Conservation (phyloP, 2,329 filamentous ascomycete species). For the Hypoxylon sp. region DNA sequence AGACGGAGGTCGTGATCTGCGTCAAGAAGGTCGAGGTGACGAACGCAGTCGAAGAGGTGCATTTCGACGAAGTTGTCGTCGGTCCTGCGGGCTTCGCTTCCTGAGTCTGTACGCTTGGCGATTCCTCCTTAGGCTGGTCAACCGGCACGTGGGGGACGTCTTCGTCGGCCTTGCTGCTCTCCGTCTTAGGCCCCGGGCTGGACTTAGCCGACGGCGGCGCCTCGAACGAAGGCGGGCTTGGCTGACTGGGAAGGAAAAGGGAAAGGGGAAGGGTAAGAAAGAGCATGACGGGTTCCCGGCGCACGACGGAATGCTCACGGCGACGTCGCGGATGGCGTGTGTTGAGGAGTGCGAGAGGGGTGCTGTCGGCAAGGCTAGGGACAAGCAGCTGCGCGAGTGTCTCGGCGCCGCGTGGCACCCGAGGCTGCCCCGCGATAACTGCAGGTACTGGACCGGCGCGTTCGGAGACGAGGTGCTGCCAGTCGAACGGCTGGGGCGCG, state of each 20-base stretch:
- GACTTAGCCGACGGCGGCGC: no score
- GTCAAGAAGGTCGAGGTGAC: not conserved
- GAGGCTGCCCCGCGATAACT: conserved; percentile 12
- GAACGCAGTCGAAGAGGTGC: conserved; percentile 1
- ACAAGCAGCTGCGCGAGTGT: conserved; percentile 29
- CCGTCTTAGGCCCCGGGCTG: conserved; percentile 1
- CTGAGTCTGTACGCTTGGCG: conserved; percentile 4
- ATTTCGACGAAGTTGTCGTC: not conserved
- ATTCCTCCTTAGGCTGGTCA: not conserved
- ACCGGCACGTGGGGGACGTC: not conserved
- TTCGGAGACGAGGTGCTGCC: conserved; percentile 36
- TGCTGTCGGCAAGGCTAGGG: conserved; percentile 25
- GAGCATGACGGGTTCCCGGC: not conserved
- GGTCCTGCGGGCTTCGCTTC: conserved; percentile 8
- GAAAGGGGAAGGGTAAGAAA: not conserved
- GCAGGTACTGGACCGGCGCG: conserved; percentile 24
- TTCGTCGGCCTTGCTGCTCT: not conserved
- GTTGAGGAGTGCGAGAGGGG: conserved; percentile 37
- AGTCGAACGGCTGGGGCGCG: conserved; percentile 25
- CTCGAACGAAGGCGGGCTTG: no score
- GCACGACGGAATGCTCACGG: not conserved
- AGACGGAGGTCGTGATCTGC: not conserved
- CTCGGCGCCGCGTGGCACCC: conserved; percentile 36
- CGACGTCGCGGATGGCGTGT: conserved; percentile 21
- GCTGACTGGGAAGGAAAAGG: not conserved